Evolutionary conservation across 148 eudicot species (phyloP).

Genomic region (Rhododendron kiyosumense): DNA sequence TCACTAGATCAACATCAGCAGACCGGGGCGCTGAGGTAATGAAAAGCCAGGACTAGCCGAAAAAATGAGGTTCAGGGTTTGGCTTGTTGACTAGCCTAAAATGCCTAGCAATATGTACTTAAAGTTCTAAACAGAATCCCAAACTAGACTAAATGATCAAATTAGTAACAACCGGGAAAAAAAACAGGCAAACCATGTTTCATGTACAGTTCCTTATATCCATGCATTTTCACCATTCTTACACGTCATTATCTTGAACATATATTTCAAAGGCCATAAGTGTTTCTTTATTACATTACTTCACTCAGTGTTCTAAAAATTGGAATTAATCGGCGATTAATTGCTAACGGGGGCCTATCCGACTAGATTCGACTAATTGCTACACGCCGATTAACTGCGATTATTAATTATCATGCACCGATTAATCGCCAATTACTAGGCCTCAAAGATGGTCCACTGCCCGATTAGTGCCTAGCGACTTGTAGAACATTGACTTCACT

Average conservation of each 20-base stretch:
- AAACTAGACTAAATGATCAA: not conserved
- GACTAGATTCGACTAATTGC: no score
- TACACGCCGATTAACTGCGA: no score
- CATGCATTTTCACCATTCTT: not conserved
- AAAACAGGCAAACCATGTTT: not conserved
- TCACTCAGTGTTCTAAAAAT: no score
- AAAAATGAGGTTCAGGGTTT: not conserved
- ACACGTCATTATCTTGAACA: not conserved
- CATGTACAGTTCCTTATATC: not conserved
- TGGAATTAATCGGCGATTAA: no score
- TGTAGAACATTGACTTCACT: not conserved
- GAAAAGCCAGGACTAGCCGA: not conserved
- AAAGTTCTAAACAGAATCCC: not conserved
- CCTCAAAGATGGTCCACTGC: not conserved
- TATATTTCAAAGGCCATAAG: not conserved
- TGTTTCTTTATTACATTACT: not conserved
- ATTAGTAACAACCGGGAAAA: not conserved
- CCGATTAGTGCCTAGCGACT: no score
- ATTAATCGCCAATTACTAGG: no score
- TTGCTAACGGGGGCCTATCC: no score
- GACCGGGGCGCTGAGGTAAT: not conserved
- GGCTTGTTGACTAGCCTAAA: not conserved
- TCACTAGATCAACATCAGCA: not conserved
- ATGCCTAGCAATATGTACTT: not conserved
- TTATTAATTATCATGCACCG: no score